phyloP scores from a whole-genome alignment of 2,329 filamentous ascomycete genomes.

The Aspergillus nomiae region DNA sequence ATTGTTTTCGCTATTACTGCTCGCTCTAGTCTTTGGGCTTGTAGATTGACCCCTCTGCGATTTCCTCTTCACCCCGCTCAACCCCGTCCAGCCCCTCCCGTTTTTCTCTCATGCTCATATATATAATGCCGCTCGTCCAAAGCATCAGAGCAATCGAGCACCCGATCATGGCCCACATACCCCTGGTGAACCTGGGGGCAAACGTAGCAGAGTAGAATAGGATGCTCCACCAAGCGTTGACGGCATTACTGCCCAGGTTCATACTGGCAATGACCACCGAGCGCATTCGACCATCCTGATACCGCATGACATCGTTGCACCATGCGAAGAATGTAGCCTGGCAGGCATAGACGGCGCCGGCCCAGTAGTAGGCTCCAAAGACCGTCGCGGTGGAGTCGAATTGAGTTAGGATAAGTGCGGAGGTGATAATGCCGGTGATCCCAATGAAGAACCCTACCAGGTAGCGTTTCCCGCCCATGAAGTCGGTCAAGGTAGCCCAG shows the following conservation, averaged over 20 bases:
- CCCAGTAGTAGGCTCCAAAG: slow-evolving; percentile 70
- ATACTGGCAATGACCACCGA: slow-evolving; percentile 71
- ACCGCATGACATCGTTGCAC: slow-evolving; percentile 70
- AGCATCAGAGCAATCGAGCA: slow-evolving; percentile 21
- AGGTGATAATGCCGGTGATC: slow-evolving; percentile 63
- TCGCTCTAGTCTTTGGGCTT: background rate
- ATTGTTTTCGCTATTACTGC: too few species aligned
- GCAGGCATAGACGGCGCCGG: slow-evolving; percentile 69
- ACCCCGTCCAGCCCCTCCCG: background rate
- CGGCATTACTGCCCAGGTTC: slow-evolving; percentile 68
- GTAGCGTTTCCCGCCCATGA: slow-evolving; percentile 60
- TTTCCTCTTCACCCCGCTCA: background rate
- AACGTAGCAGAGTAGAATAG: slow-evolving; percentile 69
- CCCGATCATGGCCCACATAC: slow-evolving; percentile 34
- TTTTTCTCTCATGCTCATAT: slow-evolving; percentile 16
- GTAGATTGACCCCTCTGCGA: background rate
- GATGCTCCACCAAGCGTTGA: slow-evolving; percentile 75
- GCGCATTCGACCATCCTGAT: slow-evolving; percentile 64
- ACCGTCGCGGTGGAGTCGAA: slow-evolving; percentile 55
- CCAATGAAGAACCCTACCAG: slow-evolving; percentile 69
- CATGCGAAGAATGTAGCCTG: slow-evolving; percentile 76
- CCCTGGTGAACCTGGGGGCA: slow-evolving; percentile 66
- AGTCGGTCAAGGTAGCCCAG: slow-evolving; percentile 69
- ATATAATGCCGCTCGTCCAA: slow-evolving; percentile 20
- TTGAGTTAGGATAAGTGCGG: slow-evolving; percentile 61